phyloP scores from a whole-genome alignment of 2,329 filamentous ascomycete species.

The Penicillium hordei region DNA sequence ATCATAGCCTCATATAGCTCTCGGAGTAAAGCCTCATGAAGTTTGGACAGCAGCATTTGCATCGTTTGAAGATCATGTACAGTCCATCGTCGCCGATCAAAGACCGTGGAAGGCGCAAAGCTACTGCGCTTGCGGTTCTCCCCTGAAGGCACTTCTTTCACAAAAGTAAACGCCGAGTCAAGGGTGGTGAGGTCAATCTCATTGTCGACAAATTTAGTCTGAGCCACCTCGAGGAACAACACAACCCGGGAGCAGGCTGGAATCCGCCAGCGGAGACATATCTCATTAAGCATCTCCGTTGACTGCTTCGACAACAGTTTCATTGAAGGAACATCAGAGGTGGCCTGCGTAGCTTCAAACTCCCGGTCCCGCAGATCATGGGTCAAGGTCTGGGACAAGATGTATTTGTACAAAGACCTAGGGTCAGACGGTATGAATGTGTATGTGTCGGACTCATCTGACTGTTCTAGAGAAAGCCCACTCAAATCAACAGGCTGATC shows the following conservation, averaged over 20 bases:
- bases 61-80: conserved; percentile 68
- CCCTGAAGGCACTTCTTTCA: conserved; percentile 70
- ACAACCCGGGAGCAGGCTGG: conserved; percentile 78
- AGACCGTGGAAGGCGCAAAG: conserved; percentile 46
- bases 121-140: conserved; percentile 59
- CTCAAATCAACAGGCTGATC: conserved; percentile 65
- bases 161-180: conserved; percentile 77
- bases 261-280: conserved; percentile 85
- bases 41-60: conserved; percentile 68
- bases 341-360: conserved; percentile 50
- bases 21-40: conserved; percentile 80
- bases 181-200: conserved; percentile 79
- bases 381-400: conserved; percentile 72
- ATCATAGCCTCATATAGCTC: conserved; percentile 87
- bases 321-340: conserved; percentile 49
- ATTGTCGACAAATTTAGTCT: conserved; percentile 80
- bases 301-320: conserved; percentile 71
- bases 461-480: conserved; percentile 59
- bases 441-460: conserved; percentile 60
- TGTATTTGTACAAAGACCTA: conserved; percentile 76
- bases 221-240: conserved; percentile 78
- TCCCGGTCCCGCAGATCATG: conserved; percentile 60
- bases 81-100: conserved; percentile 67
- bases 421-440: conserved; percentile 88
- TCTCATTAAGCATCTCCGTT: conserved; percentile 77